Evolutionary conservation across 2,329 filamentous ascomycete genomes (phyloP), one percentile per base, ranked within the genome.

Genomic region (Aureobasidium namibiae): DNA sequence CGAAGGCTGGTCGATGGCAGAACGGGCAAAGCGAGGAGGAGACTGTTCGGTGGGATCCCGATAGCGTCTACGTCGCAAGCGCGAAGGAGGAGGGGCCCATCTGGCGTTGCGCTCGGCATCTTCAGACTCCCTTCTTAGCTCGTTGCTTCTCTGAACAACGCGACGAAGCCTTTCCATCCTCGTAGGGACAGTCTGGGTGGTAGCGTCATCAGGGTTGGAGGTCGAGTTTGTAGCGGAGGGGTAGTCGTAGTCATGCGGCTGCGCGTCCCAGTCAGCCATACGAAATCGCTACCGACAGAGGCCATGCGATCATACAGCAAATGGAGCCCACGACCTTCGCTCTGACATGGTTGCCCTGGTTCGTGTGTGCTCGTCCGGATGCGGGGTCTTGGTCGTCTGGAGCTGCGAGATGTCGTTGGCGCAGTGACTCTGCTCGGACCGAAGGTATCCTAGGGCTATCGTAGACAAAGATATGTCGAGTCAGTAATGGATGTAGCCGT

Each of bases 181-280:
- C 39, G 67, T 67, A 29, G 57, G 59, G 10, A 60, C 54, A 64
- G 67, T 10, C 64, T 66, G 13, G 65, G 65, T 14, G 16, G 54
- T 33, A 44, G 41, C 24, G 23, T 52, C 29, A 63, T 68, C 34
- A 63, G 66, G 21, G 66, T 52, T 60, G 33, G 11, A 8, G n/a
- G n/a, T n/a, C n/a, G n/a, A n/a, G 18, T 31, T 46, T 24, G 67
- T 61, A 42, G 76, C 75, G 45, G 75, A 73, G 23, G 77, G 76
- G 56, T 73, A 72, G 67, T 78, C 77, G 66, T 77, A 76, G 64
- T 68, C 69, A 42, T 73, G 74, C 36, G 69, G 69, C 68, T 69
- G 39, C 39, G 18, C 7, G 29, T 52, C 16, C 36, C 34, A 56
- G 54, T 45, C 59, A 54, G 58, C 50, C 56, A 48, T 45, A 53